Evolutionary conservation across 2,329 filamentous ascomycete genomes (phyloP), one percentile per base, ranked within the genome.

Genomic region (Apiospora aurea): DNA sequence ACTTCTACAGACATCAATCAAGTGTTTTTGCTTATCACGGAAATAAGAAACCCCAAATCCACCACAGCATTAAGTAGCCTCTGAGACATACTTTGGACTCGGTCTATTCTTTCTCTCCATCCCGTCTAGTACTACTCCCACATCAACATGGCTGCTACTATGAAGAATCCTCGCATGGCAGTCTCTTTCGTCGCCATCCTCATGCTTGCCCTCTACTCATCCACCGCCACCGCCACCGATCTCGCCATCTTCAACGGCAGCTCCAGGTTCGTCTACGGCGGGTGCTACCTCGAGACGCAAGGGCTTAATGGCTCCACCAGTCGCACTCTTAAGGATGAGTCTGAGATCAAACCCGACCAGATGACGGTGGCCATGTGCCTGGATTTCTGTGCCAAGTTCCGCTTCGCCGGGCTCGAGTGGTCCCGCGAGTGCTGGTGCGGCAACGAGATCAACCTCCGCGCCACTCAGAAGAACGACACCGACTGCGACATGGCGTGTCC

Each of bases 391-490:
- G 73, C 72, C 67, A 77, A 69, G 43, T 88, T 85, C 75, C 80
- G 81, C 70, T 89, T 86, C 76, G 88, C 88, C 3, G 88, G 88
- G 2, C 76, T 90, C 53, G 87, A 90, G 80, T 90, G 86, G 79
- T 82, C 86, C 18, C 79, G 82, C 53, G 88, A 91, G 81, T 91
- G 89, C 83, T 91, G 88, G 85, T 91, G 90, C 79, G 83, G 86
- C 29, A 81, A 85, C 24, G 81, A 81, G 67, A 76, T 91, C n/a
- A 84, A 84, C 11, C 78, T 80, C 11, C 82, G 89, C 34, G 84
- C 87, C 21, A 78, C 76, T 13, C 83, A 84, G 73, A 78, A 89
- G 13, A 76, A 82, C 43, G 88, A 90, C 29, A 75, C 74, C 24
- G 80, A 81, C 2, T 91, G 89, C 79, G 79, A 85, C 71, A 82